These are phyloP conservation scores for Thymus mandschuricus DNA, from an alignment of 257 asterid genomes.

Conservation along the genomic window DNA sequence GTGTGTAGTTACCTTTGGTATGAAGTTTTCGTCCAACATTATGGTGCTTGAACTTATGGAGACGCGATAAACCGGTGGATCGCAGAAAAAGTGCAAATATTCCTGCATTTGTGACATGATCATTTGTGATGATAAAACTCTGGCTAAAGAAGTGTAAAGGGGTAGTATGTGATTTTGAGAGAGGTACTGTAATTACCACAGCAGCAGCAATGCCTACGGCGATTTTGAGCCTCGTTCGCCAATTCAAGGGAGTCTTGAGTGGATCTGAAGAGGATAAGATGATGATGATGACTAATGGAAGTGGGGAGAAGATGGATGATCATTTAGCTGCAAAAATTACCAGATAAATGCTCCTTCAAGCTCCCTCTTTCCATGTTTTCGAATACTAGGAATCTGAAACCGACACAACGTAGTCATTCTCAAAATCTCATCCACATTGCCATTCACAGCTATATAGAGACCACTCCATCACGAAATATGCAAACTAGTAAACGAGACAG, in stretches of 20 bases:
- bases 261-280: constrained; percentile 60
- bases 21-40: constrained; percentile 81
- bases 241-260: constrained; percentile 82
- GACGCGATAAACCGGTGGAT: constrained; percentile 71
- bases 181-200: constrained; percentile 51
- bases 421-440: not conserved
- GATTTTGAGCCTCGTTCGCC: constrained; percentile 87
- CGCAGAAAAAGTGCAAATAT: constrained; percentile 89
- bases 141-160: not conserved
- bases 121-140: not conserved
- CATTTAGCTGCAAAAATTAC: constrained; percentile 42
- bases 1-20: constrained; percentile 58
- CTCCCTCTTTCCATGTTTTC: constrained; percentile 77
- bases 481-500: not conserved
- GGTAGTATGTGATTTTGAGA: constrained; percentile 22
- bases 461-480: not conserved
- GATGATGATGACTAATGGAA: constrained; percentile 12
- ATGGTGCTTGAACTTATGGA: constrained; percentile 81
- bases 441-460: not conserved
- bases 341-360: constrained; percentile 81
- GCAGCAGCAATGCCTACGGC: constrained; percentile 86
- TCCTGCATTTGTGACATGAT: constrained; percentile 53
- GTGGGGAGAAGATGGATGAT: not conserved
- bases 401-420: constrained; percentile 2
- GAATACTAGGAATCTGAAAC: constrained; percentile 72